Conservation (phyloP, 805 yeast genomes). For the Lipomyces starkeyi region DNA sequence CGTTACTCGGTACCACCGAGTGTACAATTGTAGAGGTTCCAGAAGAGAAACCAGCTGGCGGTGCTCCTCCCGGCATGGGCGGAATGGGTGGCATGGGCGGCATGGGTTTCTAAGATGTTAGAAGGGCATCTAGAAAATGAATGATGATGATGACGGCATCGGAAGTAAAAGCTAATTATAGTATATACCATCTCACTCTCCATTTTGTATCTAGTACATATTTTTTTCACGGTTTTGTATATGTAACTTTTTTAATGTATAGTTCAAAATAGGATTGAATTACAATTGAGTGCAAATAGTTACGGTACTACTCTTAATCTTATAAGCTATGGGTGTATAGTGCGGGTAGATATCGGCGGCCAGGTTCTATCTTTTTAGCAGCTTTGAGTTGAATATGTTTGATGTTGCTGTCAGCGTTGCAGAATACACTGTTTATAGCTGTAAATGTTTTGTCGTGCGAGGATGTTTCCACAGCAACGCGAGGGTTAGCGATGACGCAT, state of each 20-base stretch:
- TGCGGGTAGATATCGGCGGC: too few relatives aligned
- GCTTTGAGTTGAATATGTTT: too few relatives aligned
- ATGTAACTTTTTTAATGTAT: background rate
- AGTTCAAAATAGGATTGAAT: background rate
- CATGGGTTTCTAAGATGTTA: conserved; percentile 24
- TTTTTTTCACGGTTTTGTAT: background rate
- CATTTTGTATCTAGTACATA: conserved; percentile 3
- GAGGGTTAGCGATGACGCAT: background rate
- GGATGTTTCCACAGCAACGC: too few relatives aligned
- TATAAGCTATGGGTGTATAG: too few relatives aligned
- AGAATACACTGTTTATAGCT: too few relatives aligned
- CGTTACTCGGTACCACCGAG: conserved; percentile 95
- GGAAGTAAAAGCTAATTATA: background rate
- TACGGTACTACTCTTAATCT: too few relatives aligned
- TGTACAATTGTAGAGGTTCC: conserved; percentile 98
- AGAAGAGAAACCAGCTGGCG: conserved; percentile 61
- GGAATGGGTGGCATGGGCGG: conserved; percentile 59
- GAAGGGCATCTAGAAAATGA: conserved; percentile 3
- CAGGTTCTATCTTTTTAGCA: too few relatives aligned
- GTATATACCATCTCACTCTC: conserved; percentile 1
- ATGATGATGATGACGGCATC: background rate
- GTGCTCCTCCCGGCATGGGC: conserved; percentile 64
- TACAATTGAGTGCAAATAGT: background rate
- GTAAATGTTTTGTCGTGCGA: too few relatives aligned
- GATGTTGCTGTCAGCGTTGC: too few relatives aligned